Evolutionary conservation across 495 filamentous ascomycete species (phyloP).

Genomic region (Daldinia concentrica): DNA sequence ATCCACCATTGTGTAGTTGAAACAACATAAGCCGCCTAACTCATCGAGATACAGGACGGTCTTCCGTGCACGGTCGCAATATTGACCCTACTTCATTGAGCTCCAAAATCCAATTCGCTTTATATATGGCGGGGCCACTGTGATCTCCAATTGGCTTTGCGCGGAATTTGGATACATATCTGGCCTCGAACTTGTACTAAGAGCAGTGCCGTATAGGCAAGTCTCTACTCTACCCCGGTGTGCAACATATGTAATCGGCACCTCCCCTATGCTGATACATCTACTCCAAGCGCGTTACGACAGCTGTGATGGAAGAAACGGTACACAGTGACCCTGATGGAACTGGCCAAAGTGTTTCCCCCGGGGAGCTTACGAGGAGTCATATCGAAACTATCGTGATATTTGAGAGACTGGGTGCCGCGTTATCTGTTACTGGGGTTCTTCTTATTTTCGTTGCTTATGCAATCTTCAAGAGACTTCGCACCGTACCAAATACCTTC

Average conservation of each 20-base stretch:
- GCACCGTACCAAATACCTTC: slow-evolving; percentile 83
- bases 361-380: slow-evolving; percentile 23
- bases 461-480: slow-evolving; percentile 63
- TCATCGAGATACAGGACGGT: not conserved
- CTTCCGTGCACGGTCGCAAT: not conserved
- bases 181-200: not conserved
- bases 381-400: slow-evolving; percentile 50
- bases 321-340: slow-evolving; percentile 22
- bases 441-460: slow-evolving; percentile 78
- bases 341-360: slow-evolving; percentile 1
- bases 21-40: not conserved
- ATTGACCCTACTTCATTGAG: not conserved
- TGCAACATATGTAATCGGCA: not conserved
- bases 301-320: slow-evolving; percentile 19
- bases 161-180: slow-evolving; percentile 11
- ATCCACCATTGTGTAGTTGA: not conserved
- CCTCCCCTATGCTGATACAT: slow-evolving; percentile 4
- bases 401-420: slow-evolving; percentile 59
- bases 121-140: slow-evolving; percentile 5
- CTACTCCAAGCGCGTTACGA: not conserved
- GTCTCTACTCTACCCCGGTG: not conserved
- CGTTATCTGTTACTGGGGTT: slow-evolving; percentile 73
- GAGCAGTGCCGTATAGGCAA: not conserved
- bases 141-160: not conserved
- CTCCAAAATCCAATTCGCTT: not conserved